Percentiles rank a stretch among this genome's conserved stretches.
Conservation (phyloP, 805 yeast species). For the Vanderwaltozyma yarrowii region DNA sequence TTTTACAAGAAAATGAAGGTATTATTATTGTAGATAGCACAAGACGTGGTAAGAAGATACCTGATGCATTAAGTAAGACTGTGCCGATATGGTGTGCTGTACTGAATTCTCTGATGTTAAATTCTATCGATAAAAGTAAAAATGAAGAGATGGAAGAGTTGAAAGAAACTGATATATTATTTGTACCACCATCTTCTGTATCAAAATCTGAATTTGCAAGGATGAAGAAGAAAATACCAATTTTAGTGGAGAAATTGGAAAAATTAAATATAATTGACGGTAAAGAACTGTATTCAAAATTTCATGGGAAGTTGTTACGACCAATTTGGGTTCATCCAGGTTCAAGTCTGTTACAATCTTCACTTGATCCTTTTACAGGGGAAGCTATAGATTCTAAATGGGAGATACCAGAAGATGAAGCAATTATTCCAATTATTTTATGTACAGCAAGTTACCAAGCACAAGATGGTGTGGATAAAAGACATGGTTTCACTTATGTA, state of each 20-base stretch:
- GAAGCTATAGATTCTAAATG: constrained; percentile 23
- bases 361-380: constrained; percentile 24
- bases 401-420: constrained; percentile 26
- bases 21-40: constrained; percentile 71
- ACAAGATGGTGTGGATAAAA: constrained; percentile 45
- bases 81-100: constrained; percentile 90
- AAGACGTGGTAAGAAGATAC: constrained; percentile 71
- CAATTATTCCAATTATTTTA: constrained; percentile 36
- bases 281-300: constrained; percentile 21
- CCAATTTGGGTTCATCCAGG: constrained; percentile 68
- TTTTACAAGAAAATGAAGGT: constrained; percentile 37
- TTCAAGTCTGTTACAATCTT: constrained; percentile 14
- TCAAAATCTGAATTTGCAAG: constrained; percentile 45
- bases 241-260: constrained; percentile 36
- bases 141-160: background rate
- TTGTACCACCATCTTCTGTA: constrained; percentile 44
- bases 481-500: constrained; percentile 49
- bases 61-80: constrained; percentile 81
- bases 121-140: constrained; percentile 1
- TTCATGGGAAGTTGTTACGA: constrained; percentile 41
- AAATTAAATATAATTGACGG: constrained; percentile 33
- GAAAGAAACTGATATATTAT: constrained; percentile 31
- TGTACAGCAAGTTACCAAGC: constrained; percentile 55
- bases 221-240: constrained; percentile 39
- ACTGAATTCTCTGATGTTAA: constrained; percentile 43